Base-by-base conservation (phyloP, 805 yeast genomes). In the Yarrowia osloensis region DNA sequence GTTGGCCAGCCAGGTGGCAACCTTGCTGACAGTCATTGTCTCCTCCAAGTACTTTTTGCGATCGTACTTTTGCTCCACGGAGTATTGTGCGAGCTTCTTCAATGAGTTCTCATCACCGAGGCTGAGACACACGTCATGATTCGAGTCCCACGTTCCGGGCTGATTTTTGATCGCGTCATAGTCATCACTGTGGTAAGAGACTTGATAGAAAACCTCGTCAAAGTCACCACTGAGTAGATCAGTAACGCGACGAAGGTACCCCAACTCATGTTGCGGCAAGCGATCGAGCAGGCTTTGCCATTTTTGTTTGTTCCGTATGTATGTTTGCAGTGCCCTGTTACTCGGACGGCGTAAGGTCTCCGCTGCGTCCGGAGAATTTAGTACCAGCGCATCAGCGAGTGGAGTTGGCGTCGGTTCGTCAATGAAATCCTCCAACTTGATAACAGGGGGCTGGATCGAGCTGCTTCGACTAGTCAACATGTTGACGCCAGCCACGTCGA, bases 161-260 rank as follows among this genome's bases (percentile, higher is more conserved):
- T 49, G 39, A 8, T 4, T 49, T 5, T 29, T 19, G 7, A 49
- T 49, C 55, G 11, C 11, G 2, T 49, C 55, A 7, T 5, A 29
- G 15, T 49, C 55, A 2, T 49, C 26, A 28, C 55, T 39, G 31
- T 49, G 12, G 11, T 13, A 15, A 4, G 40, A 21, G 8, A 33
- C 21, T 8, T 21, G 57, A 4, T 31, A 2, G 57, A 21, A 15
- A 1, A 22, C 57, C 8, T 33, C 40, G 4, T 50, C 40, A 15
- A 50, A 15, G 57, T 50, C 40, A 8, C 57, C 57, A 22, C 57
- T 50, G 19, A 50, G 40, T 21, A 49, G 17, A 13, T 49, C 55
- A 13, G n/a, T 7, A 3, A 49, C 55, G 13, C 55, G 37, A 15
- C 12, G 22, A 4, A 49, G 26, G 21, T 11, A 49, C 37, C 3